Conservation (phyloP, 2,329 filamentous ascomycete genomes). For the Lachnellula arida region DNA sequence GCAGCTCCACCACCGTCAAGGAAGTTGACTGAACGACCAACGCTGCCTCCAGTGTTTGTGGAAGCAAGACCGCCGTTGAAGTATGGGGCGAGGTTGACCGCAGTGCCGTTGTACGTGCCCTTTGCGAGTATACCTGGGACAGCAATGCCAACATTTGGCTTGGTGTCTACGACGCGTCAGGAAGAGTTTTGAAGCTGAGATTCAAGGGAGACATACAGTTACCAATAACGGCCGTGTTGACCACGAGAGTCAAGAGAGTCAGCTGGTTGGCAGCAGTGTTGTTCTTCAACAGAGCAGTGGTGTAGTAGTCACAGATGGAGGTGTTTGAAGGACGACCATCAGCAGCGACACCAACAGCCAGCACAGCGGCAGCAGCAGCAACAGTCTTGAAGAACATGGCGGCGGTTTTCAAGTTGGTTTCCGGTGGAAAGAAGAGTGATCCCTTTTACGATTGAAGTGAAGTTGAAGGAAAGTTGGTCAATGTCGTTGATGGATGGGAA, state of each 20-base stretch:
- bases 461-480: neutral
- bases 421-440: neutral
- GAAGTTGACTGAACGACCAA: slow-evolving; percentile 51
- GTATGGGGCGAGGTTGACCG: slow-evolving; percentile 55
- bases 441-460: neutral
- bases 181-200: neutral
- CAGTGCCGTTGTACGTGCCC: slow-evolving; percentile 44
- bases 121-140: slow-evolving; percentile 54
- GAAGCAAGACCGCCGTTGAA: slow-evolving; percentile 52
- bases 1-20: slow-evolving; percentile 54
- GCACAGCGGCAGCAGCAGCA: slow-evolving; percentile 14
- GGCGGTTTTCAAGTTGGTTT: slow-evolving; percentile 5
- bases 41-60: slow-evolving; percentile 45
- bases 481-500: no score
- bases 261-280: slow-evolving; percentile 56
- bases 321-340: slow-evolving; percentile 44
- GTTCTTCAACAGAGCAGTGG: slow-evolving; percentile 51
- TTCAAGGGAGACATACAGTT: slow-evolving; percentile 41
- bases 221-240: slow-evolving; percentile 62
- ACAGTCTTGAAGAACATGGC: slow-evolving; percentile 26
- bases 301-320: slow-evolving; percentile 61
- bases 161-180: slow-evolving; percentile 39
- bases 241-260: slow-evolving; percentile 50
- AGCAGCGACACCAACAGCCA: slow-evolving; percentile 10
- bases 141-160: slow-evolving; percentile 46